These are phyloP conservation scores for Russula sp. DNA, from an alignment of 768 basidiomycete genomes.

Conservation along the genomic window DNA sequence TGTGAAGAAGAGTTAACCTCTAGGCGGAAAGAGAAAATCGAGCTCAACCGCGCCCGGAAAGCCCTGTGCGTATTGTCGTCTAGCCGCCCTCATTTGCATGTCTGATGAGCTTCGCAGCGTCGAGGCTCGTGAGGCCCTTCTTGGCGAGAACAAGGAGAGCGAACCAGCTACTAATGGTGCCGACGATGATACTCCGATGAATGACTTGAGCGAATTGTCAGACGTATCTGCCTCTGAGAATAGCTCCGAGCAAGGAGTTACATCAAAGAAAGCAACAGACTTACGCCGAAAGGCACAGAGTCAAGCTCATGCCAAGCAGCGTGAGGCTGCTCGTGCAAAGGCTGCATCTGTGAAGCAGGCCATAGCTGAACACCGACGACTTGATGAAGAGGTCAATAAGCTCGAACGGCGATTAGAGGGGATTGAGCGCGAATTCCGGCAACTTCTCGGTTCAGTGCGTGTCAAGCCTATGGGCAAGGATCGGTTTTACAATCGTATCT, in stretches of 20 bases:
- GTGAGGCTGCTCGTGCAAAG: constrained; percentile 71
- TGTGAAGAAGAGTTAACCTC: constrained; percentile 88
- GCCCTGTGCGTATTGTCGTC: constrained; percentile 56
- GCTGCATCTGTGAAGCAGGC: constrained; percentile 76
- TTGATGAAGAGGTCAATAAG: constrained; percentile 85
- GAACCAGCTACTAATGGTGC: constrained; percentile 28
- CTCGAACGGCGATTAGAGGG: constrained; percentile 73
- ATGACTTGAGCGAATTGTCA: constrained; percentile 66
- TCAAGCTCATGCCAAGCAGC: constrained; percentile 62
- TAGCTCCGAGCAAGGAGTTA: constrained; percentile 41
- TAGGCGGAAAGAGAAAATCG: constrained; percentile 90
- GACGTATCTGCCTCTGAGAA: constrained; percentile 58
- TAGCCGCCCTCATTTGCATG: constrained; percentile 2
- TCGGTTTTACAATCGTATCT: constrained; percentile 89
- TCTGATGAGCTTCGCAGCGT: constrained; percentile 34
- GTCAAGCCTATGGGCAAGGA: constrained; percentile 87
- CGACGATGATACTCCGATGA: constrained; percentile 53
- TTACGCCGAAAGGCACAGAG: constrained; percentile 48
- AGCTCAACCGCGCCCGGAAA: constrained; percentile 85
- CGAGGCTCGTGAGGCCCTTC: constrained; percentile 67
- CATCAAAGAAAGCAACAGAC: constrained; percentile 28
- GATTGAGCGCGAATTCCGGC: constrained; percentile 92
- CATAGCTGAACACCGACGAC: constrained; percentile 70
- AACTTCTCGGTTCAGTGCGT: constrained; percentile 75
- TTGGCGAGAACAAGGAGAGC: constrained; percentile 45